Evolutionary conservation across 2,329 filamentous ascomycete species (phyloP).

Genomic region (Colletotrichum sp.): DNA sequence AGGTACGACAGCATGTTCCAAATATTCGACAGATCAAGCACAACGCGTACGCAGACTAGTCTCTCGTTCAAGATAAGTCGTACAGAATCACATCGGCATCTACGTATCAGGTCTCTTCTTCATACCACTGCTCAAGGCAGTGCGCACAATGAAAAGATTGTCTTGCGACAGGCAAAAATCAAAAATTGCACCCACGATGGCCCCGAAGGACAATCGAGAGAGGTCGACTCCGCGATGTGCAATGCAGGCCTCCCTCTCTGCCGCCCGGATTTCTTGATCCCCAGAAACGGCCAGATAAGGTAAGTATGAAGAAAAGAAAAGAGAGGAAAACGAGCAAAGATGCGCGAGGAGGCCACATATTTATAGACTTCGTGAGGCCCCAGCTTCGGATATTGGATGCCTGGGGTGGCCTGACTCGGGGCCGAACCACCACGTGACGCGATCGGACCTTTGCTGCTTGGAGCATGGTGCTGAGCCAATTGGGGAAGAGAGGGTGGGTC

Average conservation of each 20-base stretch:
- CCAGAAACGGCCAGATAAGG: slow-evolving; percentile 44
- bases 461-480: not conserved
- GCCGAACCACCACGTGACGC: not conserved
- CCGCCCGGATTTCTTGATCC: slow-evolving; percentile 47
- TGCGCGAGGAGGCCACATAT: not conserved
- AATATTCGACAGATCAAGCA: too few relatives aligned
- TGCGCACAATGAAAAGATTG: slow-evolving; percentile 48
- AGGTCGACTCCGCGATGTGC: slow-evolving; percentile 41
- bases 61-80: fast-evolving
- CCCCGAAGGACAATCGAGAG: slow-evolving; percentile 22
- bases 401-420: not conserved
- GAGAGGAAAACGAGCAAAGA: not conserved
- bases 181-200: slow-evolving; percentile 21
- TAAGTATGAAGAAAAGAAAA: slow-evolving; percentile 50
- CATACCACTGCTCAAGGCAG: slow-evolving; percentile 41
- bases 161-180: slow-evolving; percentile 28
- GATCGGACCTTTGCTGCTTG: not conserved
- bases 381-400: not conserved
- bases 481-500: not conserved
- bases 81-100: fast-evolving
- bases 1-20: too few relatives aligned
- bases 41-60: too few relatives aligned
- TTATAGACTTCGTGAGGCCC: not conserved
- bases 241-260: slow-evolving; percentile 55
- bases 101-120: slow-evolving; percentile 37